Base-by-base conservation (phyloP, 148 eudicot species). In the Heliamphora exappendiculata region DNA sequence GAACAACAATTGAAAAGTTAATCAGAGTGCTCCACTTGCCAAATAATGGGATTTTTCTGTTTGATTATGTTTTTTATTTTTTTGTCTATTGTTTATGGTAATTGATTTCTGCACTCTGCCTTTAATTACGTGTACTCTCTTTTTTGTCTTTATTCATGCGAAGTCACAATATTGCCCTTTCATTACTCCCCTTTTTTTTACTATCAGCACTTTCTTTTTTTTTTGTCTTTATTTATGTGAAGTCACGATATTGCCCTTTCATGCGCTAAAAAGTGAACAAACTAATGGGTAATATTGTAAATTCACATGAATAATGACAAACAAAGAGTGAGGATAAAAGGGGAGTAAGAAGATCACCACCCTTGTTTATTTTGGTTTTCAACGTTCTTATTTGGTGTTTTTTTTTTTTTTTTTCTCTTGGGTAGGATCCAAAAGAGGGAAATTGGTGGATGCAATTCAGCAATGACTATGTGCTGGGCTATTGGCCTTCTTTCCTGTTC, bases 401-500 rank as follows among this genome's bases (percentile, higher is more conserved):
- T 17, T 45, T 76, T 31, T 24, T 58, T 13, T 58, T 58, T 10
- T 1, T 11, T 58, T 29, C 31, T 62, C 16, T 10, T 33, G n/a
- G n/a, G 58, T 76, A 94, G 98, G 98, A 91, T 83, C 97, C 97
- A 47, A 90, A 88, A 81, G 96, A 92, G 80, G 98, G 98, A 12
- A 82, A 94, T 59, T 94, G 98, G 98, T 94, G 98, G 98, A 91
- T 94, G 98, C 98, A 94, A 74, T 94, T 91, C 74, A 94, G 98
- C 7, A 86, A 80, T 62, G 95, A 76, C 76, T 86, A 90, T 50
- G 97, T 94, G 37, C 28, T 94, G 81, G 98, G 97, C 0, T 94
- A 94, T 72, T 94, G 98, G 98, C 98, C 98, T 1, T 88, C 98
- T 1, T 92, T 94, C 89, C 80, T 94, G 75, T 94, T 94, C 85